Base-by-base conservation (phyloP, 169 alveolate species). In the Plasmodium billcollinsi region DNA sequence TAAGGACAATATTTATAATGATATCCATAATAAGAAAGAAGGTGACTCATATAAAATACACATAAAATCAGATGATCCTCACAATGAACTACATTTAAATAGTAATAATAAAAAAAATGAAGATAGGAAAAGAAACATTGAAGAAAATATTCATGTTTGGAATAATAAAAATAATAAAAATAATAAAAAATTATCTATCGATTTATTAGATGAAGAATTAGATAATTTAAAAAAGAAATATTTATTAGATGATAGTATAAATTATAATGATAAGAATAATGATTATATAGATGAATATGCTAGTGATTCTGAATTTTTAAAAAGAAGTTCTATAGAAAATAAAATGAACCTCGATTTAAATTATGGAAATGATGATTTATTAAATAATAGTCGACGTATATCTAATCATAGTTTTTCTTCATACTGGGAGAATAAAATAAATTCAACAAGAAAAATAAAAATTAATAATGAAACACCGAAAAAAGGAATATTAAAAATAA, bases 321-420 rank as follows among this genome's bases (percentile, higher is more conserved):
- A 52, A 65, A 47, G 75, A 50, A 47, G 49, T 5, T 65, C 75
- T 0, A 6, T 50, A 65, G 56, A 29, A 21, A 78, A 66, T 47
- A 78, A 78, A 52, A 59, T 52, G 7, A 78, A 21, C 29, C 21
- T 78, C 0, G 78, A 78, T 33, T 49, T 65, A 61, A 63, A 78
- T 33, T 78, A 65, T 52, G 89, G 89, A n/a, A 78, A 78, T 66
- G 89, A 78, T 14, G 89, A 78, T 49, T 78, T 78, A 2, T 29
- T 78, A 9, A 78, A 65, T 45, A 78, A 78, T 54, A 65, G 89
- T 14, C 65, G 70, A 29, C 50, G 76, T 7, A 26, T 50, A 9
- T 78, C 89, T 15, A 78, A 78, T 52, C 21, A 59, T 20, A 58
- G 74, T 11, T 78, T 52, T 58, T 49, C 72, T 58, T 49, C 72